Evolutionary conservation across 208 protist genomes (phyloP).

Genomic region (Wallacemonas sp.): DNA sequence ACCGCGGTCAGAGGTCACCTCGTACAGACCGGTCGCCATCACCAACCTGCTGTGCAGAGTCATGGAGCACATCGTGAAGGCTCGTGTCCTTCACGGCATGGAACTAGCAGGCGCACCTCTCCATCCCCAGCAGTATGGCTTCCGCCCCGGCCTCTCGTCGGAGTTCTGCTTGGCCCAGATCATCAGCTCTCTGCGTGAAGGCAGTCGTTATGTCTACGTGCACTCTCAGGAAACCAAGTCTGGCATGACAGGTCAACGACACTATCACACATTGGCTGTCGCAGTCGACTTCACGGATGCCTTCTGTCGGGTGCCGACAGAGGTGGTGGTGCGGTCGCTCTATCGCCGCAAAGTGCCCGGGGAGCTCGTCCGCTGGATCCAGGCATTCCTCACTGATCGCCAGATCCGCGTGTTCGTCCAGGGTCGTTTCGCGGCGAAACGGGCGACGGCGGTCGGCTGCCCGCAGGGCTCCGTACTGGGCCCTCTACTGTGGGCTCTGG

Average conservation of each 20-base stretch:
- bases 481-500: conserved; percentile 11
- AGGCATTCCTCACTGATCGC: neutral
- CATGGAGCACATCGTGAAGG: neutral
- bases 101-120: neutral
- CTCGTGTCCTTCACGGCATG: neutral
- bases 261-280: no score
- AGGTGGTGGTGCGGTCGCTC: neutral
- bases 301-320: neutral
- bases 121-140: neutral
- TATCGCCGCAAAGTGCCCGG: neutral
- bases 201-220: neutral
- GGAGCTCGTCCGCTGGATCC: neutral
- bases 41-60: neutral
- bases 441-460: neutral
- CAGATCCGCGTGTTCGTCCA: neutral
- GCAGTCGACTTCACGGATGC: conserved; percentile 5
- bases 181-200: neutral
- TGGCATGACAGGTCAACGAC: no score
- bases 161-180: neutral
- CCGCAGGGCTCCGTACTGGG: conserved; percentile 11
- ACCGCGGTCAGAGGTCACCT: neutral
- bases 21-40: neutral
- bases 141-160: neutral
- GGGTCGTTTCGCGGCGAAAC: neutral
- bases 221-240: neutral